These are phyloP conservation scores for Gremmenia infestans DNA, from an alignment of 2,329 filamentous ascomycete species.

Conservation along the genomic window DNA sequence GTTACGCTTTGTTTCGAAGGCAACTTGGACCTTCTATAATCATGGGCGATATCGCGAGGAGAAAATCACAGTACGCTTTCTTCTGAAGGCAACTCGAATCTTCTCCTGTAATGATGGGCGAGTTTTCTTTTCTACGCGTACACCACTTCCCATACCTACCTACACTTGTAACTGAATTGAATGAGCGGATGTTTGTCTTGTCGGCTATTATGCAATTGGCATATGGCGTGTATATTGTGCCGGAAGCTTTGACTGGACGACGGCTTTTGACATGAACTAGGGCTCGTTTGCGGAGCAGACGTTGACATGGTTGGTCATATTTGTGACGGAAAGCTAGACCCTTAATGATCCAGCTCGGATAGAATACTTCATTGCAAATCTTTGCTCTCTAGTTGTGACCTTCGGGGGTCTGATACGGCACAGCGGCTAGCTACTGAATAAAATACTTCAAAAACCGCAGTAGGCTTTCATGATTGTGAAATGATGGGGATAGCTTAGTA, in stretches of 20 bases:
- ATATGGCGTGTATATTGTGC: constrained; percentile 28
- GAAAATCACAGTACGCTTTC: not conserved
- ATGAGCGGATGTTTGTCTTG: constrained; percentile 28
- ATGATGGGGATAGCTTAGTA: not conserved
- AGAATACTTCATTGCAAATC: constrained; percentile 15
- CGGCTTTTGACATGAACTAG: constrained; percentile 9
- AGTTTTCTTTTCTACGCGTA: constrained; percentile 24
- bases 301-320: constrained; percentile 1
- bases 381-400: constrained; percentile 16
- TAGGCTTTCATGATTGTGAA: not conserved
- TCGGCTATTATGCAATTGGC: constrained; percentile 26
- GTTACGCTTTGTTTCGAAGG: not conserved
- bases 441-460: constrained; percentile 18
- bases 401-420: constrained; percentile 5
- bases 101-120: constrained; percentile 17
- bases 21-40: not conserved
- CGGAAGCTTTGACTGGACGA: constrained; percentile 19
- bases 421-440: constrained; percentile 18
- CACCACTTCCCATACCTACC: constrained; percentile 20
- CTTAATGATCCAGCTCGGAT: constrained; percentile 10
- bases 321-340: constrained; percentile 13
- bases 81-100: constrained; percentile 10
- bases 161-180: constrained; percentile 31
- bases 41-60: not conserved
- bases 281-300: constrained; percentile 12